These are phyloP conservation scores for Elsinoe necatrix DNA, from an alignment of 2,329 filamentous ascomycete species.

Conservation along the genomic window DNA sequence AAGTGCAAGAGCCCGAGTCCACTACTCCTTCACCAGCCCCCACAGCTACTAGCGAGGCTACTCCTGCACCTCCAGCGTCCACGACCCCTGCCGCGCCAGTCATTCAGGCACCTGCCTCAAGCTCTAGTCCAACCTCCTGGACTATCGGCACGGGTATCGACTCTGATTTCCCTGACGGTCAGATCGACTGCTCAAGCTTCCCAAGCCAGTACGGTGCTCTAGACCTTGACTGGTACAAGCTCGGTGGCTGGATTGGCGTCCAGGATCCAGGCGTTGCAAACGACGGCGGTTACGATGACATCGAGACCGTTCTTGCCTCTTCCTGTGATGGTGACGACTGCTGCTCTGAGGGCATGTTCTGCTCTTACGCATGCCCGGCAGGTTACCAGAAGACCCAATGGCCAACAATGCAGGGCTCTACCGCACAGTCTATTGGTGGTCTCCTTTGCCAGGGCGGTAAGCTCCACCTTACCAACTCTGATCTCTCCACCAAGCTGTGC, in stretches of 20 bases:
- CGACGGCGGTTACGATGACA: constrained; percentile 38
- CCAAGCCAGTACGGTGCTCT: constrained; percentile 75
- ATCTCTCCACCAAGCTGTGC: constrained; percentile 62
- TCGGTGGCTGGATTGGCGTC: constrained; percentile 72
- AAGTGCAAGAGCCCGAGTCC: constrained; percentile 17
- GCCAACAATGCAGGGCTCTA: constrained; percentile 67
- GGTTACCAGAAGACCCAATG: constrained; percentile 92
- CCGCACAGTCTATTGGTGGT: constrained; percentile 80
- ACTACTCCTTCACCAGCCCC: constrained; percentile 21
- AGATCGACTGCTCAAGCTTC: constrained; percentile 63
- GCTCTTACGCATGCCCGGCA: constrained; percentile 86
- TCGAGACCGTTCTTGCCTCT: constrained; percentile 59
- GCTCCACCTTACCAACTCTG: constrained; percentile 65
- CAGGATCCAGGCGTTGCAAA: constrained; percentile 41
- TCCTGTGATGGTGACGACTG: constrained; percentile 46
- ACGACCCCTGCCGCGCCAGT: constrained; percentile 25
- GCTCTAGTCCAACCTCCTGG: constrained; percentile 19
- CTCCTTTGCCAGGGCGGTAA: constrained; percentile 71
- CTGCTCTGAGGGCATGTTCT: constrained; percentile 61
- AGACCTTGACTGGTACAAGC: constrained; percentile 56
- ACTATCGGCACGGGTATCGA: constrained; percentile 47
- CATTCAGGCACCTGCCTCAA: constrained; percentile 24
- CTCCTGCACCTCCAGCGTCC: constrained; percentile 23
- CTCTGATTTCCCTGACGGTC: constrained; percentile 65
- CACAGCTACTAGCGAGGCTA: constrained; percentile 27